Conservation (phyloP, 2,329 filamentous ascomycete genomes). For the Hymenoscyphus scutula region DNA sequence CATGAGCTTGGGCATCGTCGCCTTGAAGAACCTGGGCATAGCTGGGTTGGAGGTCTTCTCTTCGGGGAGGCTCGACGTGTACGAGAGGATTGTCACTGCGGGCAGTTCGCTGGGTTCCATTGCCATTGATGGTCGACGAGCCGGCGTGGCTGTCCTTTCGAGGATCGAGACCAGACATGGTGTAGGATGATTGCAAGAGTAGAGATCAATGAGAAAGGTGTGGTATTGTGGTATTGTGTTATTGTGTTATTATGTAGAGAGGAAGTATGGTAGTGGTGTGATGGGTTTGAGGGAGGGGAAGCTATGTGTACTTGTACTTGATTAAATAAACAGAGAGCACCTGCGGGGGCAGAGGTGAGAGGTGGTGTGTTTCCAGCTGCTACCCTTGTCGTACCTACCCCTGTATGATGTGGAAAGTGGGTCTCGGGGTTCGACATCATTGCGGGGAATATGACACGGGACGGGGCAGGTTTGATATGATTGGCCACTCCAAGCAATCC, state of each 20-base stretch:
- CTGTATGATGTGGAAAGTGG: not conserved
- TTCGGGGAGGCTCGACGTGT: slow-evolving; percentile 73
- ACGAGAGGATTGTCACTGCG: slow-evolving; percentile 48
- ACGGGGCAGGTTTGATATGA: not conserved
- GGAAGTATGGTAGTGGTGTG: not conserved
- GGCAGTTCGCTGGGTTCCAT: not conserved
- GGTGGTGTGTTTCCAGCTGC: not conserved
- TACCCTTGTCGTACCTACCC: not conserved
- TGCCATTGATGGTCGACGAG: not conserved
- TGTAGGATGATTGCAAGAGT: not conserved
- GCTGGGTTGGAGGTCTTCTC: slow-evolving; percentile 75
- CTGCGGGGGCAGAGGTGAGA: not conserved
- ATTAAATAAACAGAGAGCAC: not conserved
- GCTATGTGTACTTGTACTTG: not conserved
- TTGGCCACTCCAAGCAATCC: not conserved
- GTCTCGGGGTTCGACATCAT: not conserved
- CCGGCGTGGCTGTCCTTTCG: slow-evolving; percentile 1
- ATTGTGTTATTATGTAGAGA: not conserved
- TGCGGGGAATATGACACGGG: not conserved
- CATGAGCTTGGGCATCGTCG: slow-evolving; percentile 67
- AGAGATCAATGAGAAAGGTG: not conserved
- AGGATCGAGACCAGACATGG: not conserved
- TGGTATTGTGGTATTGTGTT: not conserved
- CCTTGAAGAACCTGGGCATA: slow-evolving; percentile 64
- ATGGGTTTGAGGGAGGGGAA: not conserved